Base-by-base conservation (phyloP, 805 yeast species). In the Candida vartiovaarae region DNA sequence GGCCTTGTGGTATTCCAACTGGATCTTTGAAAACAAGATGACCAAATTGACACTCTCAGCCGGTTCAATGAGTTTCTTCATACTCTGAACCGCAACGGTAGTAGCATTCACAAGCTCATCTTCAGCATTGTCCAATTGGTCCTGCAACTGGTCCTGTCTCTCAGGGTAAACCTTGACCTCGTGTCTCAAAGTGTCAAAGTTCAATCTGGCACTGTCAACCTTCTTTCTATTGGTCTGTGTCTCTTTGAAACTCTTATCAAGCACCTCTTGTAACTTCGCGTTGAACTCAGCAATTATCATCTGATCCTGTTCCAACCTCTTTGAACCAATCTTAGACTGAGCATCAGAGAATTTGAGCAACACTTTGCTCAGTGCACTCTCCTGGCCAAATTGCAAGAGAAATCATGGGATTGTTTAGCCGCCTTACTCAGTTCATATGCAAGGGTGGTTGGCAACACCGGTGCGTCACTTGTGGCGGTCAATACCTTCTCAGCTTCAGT, bases 101-200 rank as follows among this genome's bases (percentile, higher is more conserved):
- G 89, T 84, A 26, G 88, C 86, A 52, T 80, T 76, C 32, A 85
- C 93, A 51, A 85, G 75, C 49, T 83, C 91, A 59, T 85, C 95
- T 62, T 85, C 95, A 51, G 80, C 71, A 35, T 67, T 69, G 24
- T 50, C 54, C 32, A 50, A 20, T 24, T 48, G 48, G 20, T 52
- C 51, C 42, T 77, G 84, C 23, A 78, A 34, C 15, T 53, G 32
- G 38, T 49, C 58, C 40, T 56, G 56, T 39, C 45, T 52, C 30
- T 48, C 54, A 26, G 61, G 59, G 23, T 49, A 42, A 2, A 48
- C 25, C 39, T 55, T 76, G 26, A 72, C 65, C 49, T 78, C 84
- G 43, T 85, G 70, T 61, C 93, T 74, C 48, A 80, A 63, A 6
- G 81, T 70, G 62, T 85, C 95, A 56, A 85, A 82, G 45, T 75